phyloP scores from a whole-genome alignment of 169 alveolate genomes.

The Eimeria necatrix region DNA sequence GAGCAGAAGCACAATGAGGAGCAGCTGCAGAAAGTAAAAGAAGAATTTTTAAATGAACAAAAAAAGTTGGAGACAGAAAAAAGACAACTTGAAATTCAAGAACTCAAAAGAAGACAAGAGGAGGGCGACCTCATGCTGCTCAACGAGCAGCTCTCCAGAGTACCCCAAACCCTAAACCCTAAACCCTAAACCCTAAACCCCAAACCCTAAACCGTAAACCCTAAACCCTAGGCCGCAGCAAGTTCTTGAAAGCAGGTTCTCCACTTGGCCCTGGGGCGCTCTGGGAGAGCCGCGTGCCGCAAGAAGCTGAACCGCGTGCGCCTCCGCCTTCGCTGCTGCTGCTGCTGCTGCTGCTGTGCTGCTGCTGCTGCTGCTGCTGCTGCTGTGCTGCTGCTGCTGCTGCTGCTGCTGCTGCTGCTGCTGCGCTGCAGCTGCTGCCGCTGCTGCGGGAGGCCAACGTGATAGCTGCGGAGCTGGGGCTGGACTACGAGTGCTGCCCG shows the following conservation, averaged over 20 bases:
- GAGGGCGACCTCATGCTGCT: constrained; percentile 61
- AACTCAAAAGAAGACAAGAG: constrained; percentile 4
- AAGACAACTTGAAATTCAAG: constrained; percentile 44
- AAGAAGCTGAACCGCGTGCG: too few relatives aligned
- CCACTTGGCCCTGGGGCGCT: too few relatives aligned
- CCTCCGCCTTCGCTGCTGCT: too few relatives aligned
- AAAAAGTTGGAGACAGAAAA: constrained; percentile 28
- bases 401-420: too few relatives aligned
- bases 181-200: too few relatives aligned
- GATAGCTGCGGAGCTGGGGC: constrained; percentile 69
- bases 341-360: too few relatives aligned
- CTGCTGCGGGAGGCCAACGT: constrained; percentile 68
- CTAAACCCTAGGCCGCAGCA: too few relatives aligned
- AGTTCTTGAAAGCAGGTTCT: too few relatives aligned
- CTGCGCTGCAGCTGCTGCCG: constrained; percentile 23
- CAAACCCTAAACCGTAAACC: too few relatives aligned
- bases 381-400: background rate
- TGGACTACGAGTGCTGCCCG: constrained; percentile 17
- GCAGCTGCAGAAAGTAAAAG: constrained; percentile 27
- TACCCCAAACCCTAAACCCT: background rate
- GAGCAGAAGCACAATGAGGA: constrained; percentile 48
- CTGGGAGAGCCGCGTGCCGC: too few relatives aligned
- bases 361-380: constrained; percentile 19
- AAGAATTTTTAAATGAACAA: constrained; percentile 66
- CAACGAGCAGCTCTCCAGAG: constrained; percentile 25